Evolutionary conservation across 2,329 filamentous ascomycete species (phyloP).

Genomic region (Harringtonia aguacate): DNA sequence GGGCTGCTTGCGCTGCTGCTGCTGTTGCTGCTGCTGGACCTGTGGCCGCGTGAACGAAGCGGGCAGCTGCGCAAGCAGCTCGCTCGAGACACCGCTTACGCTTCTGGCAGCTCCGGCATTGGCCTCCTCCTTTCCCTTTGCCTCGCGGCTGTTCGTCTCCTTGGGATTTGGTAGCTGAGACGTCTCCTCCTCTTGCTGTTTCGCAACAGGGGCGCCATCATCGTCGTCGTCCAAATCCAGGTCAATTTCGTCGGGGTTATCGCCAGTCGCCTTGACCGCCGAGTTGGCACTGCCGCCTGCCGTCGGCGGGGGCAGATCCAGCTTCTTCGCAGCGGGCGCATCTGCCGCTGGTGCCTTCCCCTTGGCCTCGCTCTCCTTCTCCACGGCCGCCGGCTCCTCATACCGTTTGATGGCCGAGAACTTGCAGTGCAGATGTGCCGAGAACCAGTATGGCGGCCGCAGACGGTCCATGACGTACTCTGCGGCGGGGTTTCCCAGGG

Average conservation of each 20-base stretch:
- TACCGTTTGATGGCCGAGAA: slow-evolving; percentile 62
- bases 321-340: not conserved
- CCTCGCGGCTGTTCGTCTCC: not conserved
- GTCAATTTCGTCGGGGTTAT: slow-evolving; percentile 61
- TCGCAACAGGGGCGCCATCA: slow-evolving; percentile 14
- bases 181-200: no score
- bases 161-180: slow-evolving; percentile 8
- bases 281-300: no score
- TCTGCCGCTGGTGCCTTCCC: slow-evolving; percentile 7
- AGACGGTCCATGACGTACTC: slow-evolving; percentile 71
- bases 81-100: slow-evolving; percentile 39
- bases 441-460: slow-evolving; percentile 81
- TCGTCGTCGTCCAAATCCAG: slow-evolving; percentile 52
- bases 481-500: slow-evolving; percentile 70
- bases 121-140: not conserved
- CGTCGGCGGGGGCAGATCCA: no score
- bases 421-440: slow-evolving; percentile 85
- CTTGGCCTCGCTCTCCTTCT: slow-evolving; percentile 24
- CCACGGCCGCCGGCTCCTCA: slow-evolving; percentile 12
- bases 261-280: not conserved
- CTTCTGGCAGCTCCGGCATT: slow-evolving; percentile 8
- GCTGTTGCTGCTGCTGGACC: slow-evolving; percentile 18
- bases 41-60: slow-evolving; percentile 52
- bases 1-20: slow-evolving; percentile 17
- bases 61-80: slow-evolving; percentile 63